phyloP scores from a whole-genome alignment of 1,284 basidiomycete genomes.

The Blastosporella zonata region DNA sequence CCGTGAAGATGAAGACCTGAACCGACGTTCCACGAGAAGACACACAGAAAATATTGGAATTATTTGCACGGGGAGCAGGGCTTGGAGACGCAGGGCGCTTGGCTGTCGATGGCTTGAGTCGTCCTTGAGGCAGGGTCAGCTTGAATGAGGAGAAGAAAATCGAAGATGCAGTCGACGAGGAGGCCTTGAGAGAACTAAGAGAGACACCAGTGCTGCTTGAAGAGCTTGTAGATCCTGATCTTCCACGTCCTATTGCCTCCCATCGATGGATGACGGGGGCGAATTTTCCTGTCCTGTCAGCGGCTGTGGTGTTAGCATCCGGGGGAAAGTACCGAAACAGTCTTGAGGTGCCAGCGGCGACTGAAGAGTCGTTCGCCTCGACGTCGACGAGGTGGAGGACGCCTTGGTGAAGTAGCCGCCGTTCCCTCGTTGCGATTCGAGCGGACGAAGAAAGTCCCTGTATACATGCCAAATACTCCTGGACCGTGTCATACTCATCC shows the following conservation, averaged over 20 bases:
- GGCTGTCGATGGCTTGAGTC: slow-evolving; percentile 11
- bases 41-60: neutral
- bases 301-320: slow-evolving; percentile 10
- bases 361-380: slow-evolving; percentile 8
- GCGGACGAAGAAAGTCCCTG: slow-evolving; percentile 52
- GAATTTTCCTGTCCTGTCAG: slow-evolving; percentile 32
- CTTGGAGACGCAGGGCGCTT: slow-evolving; percentile 13
- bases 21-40: slow-evolving; percentile 24
- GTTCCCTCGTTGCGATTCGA: slow-evolving; percentile 63
- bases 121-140: slow-evolving; percentile 9
- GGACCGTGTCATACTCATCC: slow-evolving; percentile 75
- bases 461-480: slow-evolving; percentile 58
- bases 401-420: slow-evolving; percentile 72
- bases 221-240: slow-evolving; percentile 46
- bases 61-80: slow-evolving; percentile 12
- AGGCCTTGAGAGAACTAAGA: slow-evolving; percentile 19
- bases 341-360: neutral
- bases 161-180: slow-evolving; percentile 22
- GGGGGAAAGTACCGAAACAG: slow-evolving; percentile 15
- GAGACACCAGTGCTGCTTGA: slow-evolving; percentile 28
- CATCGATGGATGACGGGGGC: slow-evolving; percentile 41
- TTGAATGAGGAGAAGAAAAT: slow-evolving; percentile 20
- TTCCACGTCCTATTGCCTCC: slow-evolving; percentile 34
- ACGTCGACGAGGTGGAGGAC: slow-evolving; percentile 37
- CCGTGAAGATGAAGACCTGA: slow-evolving; percentile 67